Conservation (phyloP, 768 basidiomycete species). For the Glaciozyma antarctica region DNA sequence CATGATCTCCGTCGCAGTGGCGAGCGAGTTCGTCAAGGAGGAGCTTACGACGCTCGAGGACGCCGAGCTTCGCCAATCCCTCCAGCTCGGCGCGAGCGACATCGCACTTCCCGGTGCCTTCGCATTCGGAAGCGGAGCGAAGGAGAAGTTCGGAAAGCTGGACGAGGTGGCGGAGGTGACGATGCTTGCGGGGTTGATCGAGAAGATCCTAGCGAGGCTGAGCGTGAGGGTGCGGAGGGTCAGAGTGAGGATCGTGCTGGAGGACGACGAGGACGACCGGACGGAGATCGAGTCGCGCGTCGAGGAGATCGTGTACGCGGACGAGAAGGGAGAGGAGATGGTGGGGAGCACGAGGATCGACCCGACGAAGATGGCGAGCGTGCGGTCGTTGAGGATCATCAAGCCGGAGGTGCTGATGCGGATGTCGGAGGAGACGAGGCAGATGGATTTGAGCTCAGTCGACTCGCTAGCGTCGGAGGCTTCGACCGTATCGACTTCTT, state of each 20-base stretch:
- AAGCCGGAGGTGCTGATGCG: background rate
- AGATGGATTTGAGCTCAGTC: background rate
- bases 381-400: background rate
- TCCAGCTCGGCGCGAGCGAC: slow-evolving; percentile 48
- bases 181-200: slow-evolving; percentile 40
- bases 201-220: slow-evolving; percentile 38
- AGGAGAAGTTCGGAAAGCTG: background rate
- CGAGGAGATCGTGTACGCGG: slow-evolving; percentile 8
- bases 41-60: slow-evolving; percentile 67
- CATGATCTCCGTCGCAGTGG: slow-evolving; percentile 56
- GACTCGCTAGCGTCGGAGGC: background rate
- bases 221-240: slow-evolving; percentile 37
- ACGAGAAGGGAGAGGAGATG: slow-evolving; percentile 1
- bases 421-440: background rate
- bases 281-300: slow-evolving; percentile 8
- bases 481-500: slow-evolving; percentile 2
- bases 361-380: background rate
- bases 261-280: background rate
- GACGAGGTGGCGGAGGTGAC: slow-evolving; percentile 31
- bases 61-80: slow-evolving; percentile 57
- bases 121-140: background rate
- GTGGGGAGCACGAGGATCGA: background rate
- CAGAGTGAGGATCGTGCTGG: slow-evolving; percentile 28
- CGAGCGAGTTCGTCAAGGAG: slow-evolving; percentile 76
- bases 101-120: slow-evolving; percentile 25